Percentiles rank a stretch among this genome's conserved stretches.
Evolutionary conservation across 2,329 filamentous ascomycete species (phyloP).

Genomic region (Plectosphaerella sp.): DNA sequence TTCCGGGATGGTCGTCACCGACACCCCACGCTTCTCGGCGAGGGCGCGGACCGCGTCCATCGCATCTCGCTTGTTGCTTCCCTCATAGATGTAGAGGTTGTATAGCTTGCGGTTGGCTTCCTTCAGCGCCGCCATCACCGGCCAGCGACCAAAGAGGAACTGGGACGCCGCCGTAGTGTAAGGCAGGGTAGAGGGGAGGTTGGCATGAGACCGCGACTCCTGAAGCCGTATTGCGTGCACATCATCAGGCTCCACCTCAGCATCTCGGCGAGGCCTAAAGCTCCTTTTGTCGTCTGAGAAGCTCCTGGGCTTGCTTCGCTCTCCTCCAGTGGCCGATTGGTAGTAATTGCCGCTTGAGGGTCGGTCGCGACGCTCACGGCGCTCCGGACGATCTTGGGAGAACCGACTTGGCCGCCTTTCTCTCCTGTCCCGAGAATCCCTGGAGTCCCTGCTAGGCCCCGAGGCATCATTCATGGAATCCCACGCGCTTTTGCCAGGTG

Average conservation of each 20-base stretch:
- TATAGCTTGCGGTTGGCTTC: constrained; percentile 68
- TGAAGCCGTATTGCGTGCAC: too few relatives aligned
- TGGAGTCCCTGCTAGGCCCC: too few relatives aligned
- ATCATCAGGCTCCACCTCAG: too few relatives aligned
- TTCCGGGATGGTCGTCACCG: constrained; percentile 53
- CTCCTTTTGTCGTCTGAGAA: background rate
- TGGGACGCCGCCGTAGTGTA: constrained; percentile 85
- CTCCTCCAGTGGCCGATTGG: too few relatives aligned
- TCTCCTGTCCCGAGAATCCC: too few relatives aligned
- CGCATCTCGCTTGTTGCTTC: constrained; percentile 47
- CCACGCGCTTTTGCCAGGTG: too few relatives aligned
- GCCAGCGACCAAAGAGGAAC: constrained; percentile 81
- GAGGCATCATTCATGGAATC: too few relatives aligned
- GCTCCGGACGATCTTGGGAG: too few relatives aligned
- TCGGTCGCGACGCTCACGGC: too few relatives aligned
- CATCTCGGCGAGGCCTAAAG: too few relatives aligned
- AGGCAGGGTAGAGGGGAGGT: constrained; percentile 20
- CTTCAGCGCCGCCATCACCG: constrained; percentile 74
- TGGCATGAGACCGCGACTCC: background rate
- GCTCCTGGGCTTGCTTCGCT: background rate
- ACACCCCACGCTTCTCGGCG: constrained; percentile 45
- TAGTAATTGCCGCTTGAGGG: background rate
- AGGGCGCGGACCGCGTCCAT: constrained; percentile 43
- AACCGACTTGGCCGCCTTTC: too few relatives aligned
- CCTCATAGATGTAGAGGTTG: constrained; percentile 72